Percentiles rank a stretch among this genome's conserved stretches.
Evolutionary conservation across 2,329 filamentous ascomycete species (phyloP).

Genomic region (Cryoendolithus antarcticus): DNA sequence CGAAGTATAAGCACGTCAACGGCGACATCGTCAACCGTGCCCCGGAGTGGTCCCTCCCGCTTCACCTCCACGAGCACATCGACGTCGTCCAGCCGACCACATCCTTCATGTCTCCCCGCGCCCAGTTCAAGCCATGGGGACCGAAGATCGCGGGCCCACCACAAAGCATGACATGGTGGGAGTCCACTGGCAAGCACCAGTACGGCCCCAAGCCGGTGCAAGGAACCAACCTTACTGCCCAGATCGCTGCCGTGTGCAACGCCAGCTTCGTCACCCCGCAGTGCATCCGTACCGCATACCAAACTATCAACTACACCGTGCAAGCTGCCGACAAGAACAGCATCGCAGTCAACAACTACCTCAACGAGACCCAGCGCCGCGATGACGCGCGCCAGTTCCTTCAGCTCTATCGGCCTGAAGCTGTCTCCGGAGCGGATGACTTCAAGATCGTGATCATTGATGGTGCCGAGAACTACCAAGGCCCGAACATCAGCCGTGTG

Average conservation of each 20-base stretch:
- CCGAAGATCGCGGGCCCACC: conserved; percentile 14
- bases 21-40: conserved; percentile 41
- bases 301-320: conserved; percentile 41
- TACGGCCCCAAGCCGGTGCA: conserved; percentile 6
- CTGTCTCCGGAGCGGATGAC: conserved; percentile 33
- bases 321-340: conserved; percentile 30
- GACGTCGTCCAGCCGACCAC: conserved; percentile 50
- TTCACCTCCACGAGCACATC: conserved; percentile 45
- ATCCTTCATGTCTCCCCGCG: conserved; percentile 39
- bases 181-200: conserved; percentile 10
- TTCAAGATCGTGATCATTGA: conserved; percentile 49
- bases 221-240: conserved; percentile 4
- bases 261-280: conserved; percentile 39
- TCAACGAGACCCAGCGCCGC: conserved; percentile 37
- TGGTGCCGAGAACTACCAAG: conserved; percentile 38
- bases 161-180: conserved; percentile 11
- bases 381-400: conserved; percentile 48
- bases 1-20: conserved; percentile 40
- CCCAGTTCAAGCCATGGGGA: conserved; percentile 7
- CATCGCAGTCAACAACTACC: conserved; percentile 36
- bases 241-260: conserved; percentile 35
- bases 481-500: conserved; percentile 19
- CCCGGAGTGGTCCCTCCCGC: conserved; percentile 45
- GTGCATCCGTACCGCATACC: conserved; percentile 43
- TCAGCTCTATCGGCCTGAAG: conserved; percentile 39